A percentile compares a stretch with the other conserved stretches of the same genome.
These are phyloP conservation scores for Boechera retrofracta DNA, from an alignment of 345 rosid species.

Conservation along the genomic window DNA sequence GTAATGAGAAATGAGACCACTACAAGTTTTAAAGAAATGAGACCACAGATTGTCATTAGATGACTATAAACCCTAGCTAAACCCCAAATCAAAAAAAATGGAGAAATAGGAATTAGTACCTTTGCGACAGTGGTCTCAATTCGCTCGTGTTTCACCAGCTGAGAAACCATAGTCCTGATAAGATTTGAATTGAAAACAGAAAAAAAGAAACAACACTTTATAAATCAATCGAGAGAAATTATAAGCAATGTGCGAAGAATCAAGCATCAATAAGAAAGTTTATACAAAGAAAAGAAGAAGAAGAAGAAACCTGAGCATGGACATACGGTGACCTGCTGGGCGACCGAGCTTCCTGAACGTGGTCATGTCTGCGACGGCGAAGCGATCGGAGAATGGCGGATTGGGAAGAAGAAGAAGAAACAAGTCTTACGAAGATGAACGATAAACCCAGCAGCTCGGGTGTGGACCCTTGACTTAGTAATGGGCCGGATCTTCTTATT, in stretches of 20 bases:
- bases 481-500: no score
- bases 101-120: conserved; percentile 42
- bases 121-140: conserved; percentile 92
- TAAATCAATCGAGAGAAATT: neutral
- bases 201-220: neutral
- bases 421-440: no score
- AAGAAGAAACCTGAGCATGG: conserved; percentile 77
- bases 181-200: neutral
- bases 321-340: conserved; percentile 80
- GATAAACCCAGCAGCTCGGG: no score
- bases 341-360: conserved; percentile 86
- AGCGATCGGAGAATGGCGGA: conserved; percentile 5
- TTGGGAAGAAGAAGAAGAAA: no score
- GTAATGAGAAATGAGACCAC: neutral
- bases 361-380: conserved; percentile 55
- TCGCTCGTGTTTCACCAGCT: conserved; percentile 90
- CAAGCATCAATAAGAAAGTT: neutral
- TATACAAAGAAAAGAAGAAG: neutral
- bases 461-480: no score
- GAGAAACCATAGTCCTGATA: conserved; percentile 91
- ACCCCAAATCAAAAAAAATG: conserved; percentile 18
- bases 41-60: neutral
- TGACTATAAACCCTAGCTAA: conserved; percentile 46
- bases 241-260: conserved; percentile 25
- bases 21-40: neutral